These are phyloP conservation scores for Brettanomyces custersianus DNA, from an alignment of 805 yeast genomes.

Conservation along the genomic window DNA sequence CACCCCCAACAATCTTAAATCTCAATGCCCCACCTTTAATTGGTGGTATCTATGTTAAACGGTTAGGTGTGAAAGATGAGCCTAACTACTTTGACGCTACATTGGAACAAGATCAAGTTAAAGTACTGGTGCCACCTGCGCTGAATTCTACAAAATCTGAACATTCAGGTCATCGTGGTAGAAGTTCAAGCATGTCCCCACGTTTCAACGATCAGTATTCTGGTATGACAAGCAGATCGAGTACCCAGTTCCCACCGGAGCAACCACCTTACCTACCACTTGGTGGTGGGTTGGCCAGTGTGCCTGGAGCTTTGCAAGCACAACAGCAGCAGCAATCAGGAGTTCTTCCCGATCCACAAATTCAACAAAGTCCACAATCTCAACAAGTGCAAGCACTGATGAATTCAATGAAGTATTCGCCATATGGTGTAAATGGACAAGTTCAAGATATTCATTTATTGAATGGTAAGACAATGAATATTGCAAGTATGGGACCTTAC, in stretches of 20 bases:
- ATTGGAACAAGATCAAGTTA: slow-evolving; percentile 18
- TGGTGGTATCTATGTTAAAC: slow-evolving; percentile 82
- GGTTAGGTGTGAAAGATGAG: slow-evolving; percentile 71
- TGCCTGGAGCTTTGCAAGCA: not conserved
- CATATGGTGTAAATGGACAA: too few species aligned
- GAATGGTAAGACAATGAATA: not conserved
- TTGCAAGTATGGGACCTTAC: not conserved
- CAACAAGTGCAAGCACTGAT: too few species aligned
- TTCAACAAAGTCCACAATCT: not conserved
- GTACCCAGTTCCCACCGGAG: not conserved
- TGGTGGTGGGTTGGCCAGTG: not conserved
- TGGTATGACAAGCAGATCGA: not conserved
- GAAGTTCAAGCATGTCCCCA: not conserved
- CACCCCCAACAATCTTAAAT: slow-evolving; percentile 75
- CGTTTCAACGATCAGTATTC: not conserved
- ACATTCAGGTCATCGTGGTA: not conserved
- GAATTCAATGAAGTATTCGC: too few species aligned
- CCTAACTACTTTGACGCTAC: slow-evolving; percentile 44
- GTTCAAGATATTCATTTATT: too few species aligned
- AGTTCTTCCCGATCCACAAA: not conserved
- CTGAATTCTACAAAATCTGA: not conserved
- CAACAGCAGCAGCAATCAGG: not conserved
- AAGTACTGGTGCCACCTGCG: slow-evolving; percentile 24
- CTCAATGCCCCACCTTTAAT: slow-evolving; percentile 88
- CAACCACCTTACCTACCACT: not conserved